Conservation (phyloP, 164 flowering plant genomes). For the Euptelea pleiosperma region DNA sequence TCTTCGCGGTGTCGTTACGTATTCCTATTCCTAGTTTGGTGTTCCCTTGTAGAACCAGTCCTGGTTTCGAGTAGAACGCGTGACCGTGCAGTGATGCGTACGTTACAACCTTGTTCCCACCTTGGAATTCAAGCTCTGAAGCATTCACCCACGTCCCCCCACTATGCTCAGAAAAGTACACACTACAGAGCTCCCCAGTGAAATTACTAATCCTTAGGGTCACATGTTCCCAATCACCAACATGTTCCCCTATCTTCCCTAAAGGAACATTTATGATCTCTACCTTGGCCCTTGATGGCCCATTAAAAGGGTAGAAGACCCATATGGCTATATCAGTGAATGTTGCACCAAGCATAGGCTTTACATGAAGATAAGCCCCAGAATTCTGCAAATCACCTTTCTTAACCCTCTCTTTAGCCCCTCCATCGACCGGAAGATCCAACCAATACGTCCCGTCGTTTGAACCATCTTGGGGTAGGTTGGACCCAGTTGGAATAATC, state of each 20-base stretch:
- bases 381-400: conserved; percentile 50
- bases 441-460: conserved; percentile 75
- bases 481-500: conserved; percentile 53
- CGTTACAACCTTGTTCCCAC: conserved; percentile 31
- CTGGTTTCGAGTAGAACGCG: conserved; percentile 35
- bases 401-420: conserved; percentile 44
- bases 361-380: conserved; percentile 58
- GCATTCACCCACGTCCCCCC: conserved; percentile 38
- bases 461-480: conserved; percentile 76
- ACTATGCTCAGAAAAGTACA: conserved; percentile 41
- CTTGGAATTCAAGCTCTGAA: conserved; percentile 35
- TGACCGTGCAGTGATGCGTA: conserved; percentile 50
- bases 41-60: conserved; percentile 34
- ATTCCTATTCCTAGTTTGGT: conserved; percentile 29
- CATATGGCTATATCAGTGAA: conserved; percentile 70
- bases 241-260: conserved; percentile 53
- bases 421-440: conserved; percentile 57
- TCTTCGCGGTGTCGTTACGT: conserved; percentile 38
- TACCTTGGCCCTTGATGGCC: conserved; percentile 37
- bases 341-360: conserved; percentile 69
- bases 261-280: conserved; percentile 27
- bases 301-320: conserved; percentile 81
- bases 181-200: conserved; percentile 39
- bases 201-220: conserved; percentile 55
- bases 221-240: conserved; percentile 64